Conservation (phyloP, 495 filamentous ascomycete species). For the Achaetomiella virescens region DNA sequence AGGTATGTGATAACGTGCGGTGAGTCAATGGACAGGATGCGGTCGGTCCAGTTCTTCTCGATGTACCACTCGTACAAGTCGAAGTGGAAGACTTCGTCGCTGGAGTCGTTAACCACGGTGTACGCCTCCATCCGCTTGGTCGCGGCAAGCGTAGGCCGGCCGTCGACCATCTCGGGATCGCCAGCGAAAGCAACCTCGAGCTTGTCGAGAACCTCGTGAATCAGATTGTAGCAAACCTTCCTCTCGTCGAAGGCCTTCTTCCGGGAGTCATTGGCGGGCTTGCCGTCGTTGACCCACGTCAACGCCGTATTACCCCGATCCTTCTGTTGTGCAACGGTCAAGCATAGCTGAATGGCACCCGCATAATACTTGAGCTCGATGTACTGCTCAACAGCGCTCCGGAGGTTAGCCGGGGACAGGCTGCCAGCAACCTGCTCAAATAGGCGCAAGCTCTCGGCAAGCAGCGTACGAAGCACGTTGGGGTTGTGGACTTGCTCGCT, state of each 20-base stretch:
- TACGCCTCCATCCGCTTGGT: constrained; percentile 83
- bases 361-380: constrained; percentile 79
- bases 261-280: constrained; percentile 58
- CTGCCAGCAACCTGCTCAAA: constrained; percentile 82
- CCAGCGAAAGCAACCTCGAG: constrained; percentile 63
- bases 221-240: constrained; percentile 73
- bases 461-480: constrained; percentile 68
- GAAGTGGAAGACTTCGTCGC: constrained; percentile 88
- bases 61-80: constrained; percentile 97
- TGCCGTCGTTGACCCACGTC: constrained; percentile 56
- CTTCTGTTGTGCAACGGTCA: constrained; percentile 70
- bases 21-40: constrained; percentile 75
- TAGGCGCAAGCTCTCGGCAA: constrained; percentile 82
- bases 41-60: constrained; percentile 69
- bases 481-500: constrained; percentile 67
- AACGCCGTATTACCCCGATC: constrained; percentile 81
- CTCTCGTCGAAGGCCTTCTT: constrained; percentile 59
- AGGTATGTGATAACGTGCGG: constrained; percentile 84
- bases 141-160: constrained; percentile 63
- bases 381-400: constrained; percentile 71
- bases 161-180: constrained; percentile 68
- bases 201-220: constrained; percentile 67
- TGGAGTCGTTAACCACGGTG: constrained; percentile 72
- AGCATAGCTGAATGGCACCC: constrained; percentile 83
- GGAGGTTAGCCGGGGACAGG: constrained; percentile 73